phyloP scores from a whole-genome alignment of 768 basidiomycete genomes.

The Suillus clintonianus region DNA sequence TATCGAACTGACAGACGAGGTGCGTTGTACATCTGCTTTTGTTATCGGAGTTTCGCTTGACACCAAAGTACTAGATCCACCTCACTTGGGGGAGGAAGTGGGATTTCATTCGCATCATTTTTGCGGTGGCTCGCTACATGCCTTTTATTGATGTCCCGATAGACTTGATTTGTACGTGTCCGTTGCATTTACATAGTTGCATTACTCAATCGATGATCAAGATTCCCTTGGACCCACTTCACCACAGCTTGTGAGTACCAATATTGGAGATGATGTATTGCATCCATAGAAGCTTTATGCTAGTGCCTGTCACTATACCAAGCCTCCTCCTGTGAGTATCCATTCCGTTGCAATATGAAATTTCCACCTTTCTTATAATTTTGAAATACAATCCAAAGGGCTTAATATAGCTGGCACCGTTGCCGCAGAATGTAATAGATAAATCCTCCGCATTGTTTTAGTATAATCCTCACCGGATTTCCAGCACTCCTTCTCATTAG shows the following conservation, averaged over 20 bases:
- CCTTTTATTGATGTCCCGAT: background rate
- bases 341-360: background rate
- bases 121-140: background rate
- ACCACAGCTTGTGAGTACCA: background rate
- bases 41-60: background rate
- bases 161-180: background rate
- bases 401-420: background rate
- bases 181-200: background rate
- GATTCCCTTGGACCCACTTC: background rate
- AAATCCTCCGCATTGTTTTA: background rate
- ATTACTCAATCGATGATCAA: background rate
- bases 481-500: background rate
- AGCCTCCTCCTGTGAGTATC: background rate
- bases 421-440: background rate
- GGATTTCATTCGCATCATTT: background rate
- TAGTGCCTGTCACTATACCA: background rate
- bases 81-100: background rate
- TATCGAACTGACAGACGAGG: background rate
- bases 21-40: background rate
- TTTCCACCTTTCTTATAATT: background rate
- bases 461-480: background rate
- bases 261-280: background rate
- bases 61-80: background rate
- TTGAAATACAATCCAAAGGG: background rate
- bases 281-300: background rate